A percentile compares a stretch with the other conserved stretches of the same genome.
These are phyloP conservation scores for Isabelozyma gotoi DNA, from an alignment of 805 yeast genomes.

Conservation along the genomic window DNA sequence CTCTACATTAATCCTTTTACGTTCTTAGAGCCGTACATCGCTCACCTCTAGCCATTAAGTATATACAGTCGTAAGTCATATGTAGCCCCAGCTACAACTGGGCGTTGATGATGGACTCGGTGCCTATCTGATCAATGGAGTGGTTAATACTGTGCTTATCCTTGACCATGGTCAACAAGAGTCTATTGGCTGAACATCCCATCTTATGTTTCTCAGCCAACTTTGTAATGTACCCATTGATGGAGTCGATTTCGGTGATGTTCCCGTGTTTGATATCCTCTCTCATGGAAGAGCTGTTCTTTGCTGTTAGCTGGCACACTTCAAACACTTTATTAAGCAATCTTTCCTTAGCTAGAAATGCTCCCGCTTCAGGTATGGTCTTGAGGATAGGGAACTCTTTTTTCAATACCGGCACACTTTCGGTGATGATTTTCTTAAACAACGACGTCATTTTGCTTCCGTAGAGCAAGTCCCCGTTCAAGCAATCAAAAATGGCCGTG, in stretches of 20 bases:
- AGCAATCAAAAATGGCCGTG: constrained; percentile 74
- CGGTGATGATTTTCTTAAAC: constrained; percentile 44
- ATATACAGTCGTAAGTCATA: not conserved
- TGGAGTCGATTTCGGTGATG: constrained; percentile 75
- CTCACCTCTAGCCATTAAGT: too few species aligned
- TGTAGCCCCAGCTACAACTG: not conserved
- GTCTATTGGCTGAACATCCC: constrained; percentile 47
- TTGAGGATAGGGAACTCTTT: constrained; percentile 24
- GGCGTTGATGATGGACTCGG: not conserved
- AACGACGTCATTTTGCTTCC: constrained; percentile 33
- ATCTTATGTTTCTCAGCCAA: constrained; percentile 49
- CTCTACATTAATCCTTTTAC: too few species aligned
- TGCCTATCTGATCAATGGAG: constrained; percentile 19
- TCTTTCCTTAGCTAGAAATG: constrained; percentile 30
- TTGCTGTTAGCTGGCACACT: constrained; percentile 39
- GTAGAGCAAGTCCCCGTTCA: constrained; percentile 69
- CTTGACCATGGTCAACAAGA: constrained; percentile 47
- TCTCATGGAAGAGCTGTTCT: constrained; percentile 71
- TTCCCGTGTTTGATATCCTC: constrained; percentile 58
- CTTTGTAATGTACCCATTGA: constrained; percentile 75
- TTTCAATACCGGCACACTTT: constrained; percentile 43
- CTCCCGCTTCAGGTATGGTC: constrained; percentile 27
- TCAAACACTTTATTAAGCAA: constrained; percentile 31
- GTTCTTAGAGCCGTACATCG: too few species aligned
- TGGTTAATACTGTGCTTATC: constrained; percentile 26